Base-by-base conservation (phyloP, 2,329 filamentous ascomycete species). In the Trichoderma breve region DNA sequence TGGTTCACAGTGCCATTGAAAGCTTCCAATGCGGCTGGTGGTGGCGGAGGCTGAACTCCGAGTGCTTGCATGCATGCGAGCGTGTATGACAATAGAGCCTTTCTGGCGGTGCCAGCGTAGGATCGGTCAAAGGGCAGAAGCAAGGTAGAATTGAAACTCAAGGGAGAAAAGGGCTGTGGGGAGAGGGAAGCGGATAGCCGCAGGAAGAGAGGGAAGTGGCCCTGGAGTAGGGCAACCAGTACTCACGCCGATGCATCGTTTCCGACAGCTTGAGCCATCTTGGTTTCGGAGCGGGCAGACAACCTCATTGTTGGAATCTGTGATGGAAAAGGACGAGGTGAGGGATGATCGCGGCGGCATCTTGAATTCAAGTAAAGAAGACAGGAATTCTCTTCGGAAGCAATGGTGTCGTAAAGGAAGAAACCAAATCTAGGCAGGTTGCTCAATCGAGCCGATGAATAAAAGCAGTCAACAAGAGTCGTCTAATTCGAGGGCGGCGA, bases 211-310 rank as follows among this genome's bases (percentile, higher is more conserved):
- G 34, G 21, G 34, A 64, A 60, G 24, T 4, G 8, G 34, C 3
- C 28, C 51, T 11, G 18, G 30, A 12, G 73, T 76, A 73, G 70
- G 73, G 66, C 39, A 69, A 73, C 15, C 61, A 57, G 47, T 53
- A 96, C 95, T 94, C 88, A 98, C 96, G 84, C 96, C 96, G 80
- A 97, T 91, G 86, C 96, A 99, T 86, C 95, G 90, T 87, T 99
- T 99, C 82, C 95, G 92, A 86, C 96, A 99, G 85, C 92, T 94
- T 77, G 95, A 97, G 82, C 94, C 93, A 89, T 99, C 96, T 80
- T 97, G 95, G 81, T 98, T 98, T 80, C 91, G 91, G 83, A 99
- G 86, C 76, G 96, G 96, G 84, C 96, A 99, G 80, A 98, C 93
- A 80, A 99, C 96, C 84, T 98, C 95, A 83, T 97, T 97, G 83